Percentiles rank a stretch among this genome's conserved stretches.
These are phyloP conservation scores for Yarrowia osloensis DNA, from an alignment of 805 yeast genomes.

Conservation along the genomic window DNA sequence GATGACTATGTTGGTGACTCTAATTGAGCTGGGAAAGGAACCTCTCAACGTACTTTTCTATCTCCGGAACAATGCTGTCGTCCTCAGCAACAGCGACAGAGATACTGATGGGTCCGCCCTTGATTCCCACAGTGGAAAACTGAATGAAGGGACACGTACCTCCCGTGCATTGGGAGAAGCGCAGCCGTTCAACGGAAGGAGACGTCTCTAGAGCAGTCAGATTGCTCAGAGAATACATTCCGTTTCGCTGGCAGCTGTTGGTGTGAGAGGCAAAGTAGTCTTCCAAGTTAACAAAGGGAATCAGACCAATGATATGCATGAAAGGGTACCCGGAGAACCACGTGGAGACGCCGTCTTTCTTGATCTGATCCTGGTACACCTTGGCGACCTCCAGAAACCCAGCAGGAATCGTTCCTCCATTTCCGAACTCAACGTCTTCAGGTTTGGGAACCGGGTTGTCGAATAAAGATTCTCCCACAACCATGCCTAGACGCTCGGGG, in stretches of 20 bases:
- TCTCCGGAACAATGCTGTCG: not conserved
- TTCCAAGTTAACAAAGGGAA: conserved; percentile 7
- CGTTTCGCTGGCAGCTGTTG: not conserved
- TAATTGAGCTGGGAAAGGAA: not conserved
- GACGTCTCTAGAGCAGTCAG: conserved; percentile 17
- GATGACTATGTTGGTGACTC: not conserved
- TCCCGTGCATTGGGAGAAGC: conserved; percentile 27
- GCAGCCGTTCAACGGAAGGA: not conserved
- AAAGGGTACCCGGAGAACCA: conserved; percentile 25
- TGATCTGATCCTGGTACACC: not conserved
- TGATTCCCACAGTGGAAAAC: conserved; percentile 14
- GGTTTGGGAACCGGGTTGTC: not conserved
- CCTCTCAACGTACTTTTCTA: not conserved
- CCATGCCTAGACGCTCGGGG: conserved; percentile 17
- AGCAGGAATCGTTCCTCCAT: not conserved
- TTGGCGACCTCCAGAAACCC: conserved; percentile 19
- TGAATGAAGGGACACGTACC: conserved; percentile 17
- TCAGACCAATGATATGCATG: conserved; percentile 27
- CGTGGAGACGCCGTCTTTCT: not conserved
- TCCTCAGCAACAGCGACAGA: conserved; percentile 20
- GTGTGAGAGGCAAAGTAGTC: conserved; percentile 13
- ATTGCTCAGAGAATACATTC: conserved; percentile 6
- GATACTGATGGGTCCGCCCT: conserved; percentile 16
- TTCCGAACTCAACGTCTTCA: not conserved
- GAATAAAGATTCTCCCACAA: not conserved